phyloP scores from a whole-genome alignment of 257 asterid species.

The Solanum bukasovii region DNA sequence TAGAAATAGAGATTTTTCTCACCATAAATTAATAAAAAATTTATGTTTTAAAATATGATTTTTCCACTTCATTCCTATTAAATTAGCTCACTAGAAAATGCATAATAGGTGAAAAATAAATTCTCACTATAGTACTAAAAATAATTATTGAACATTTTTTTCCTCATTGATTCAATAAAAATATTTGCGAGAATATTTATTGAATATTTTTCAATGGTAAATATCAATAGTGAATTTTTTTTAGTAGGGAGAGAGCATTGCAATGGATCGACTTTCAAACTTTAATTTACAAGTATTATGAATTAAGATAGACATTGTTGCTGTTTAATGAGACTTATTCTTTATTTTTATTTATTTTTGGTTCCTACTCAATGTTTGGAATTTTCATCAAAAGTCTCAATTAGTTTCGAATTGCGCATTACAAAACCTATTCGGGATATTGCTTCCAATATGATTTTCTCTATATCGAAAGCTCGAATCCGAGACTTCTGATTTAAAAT shows the following conservation, averaged over 20 bases:
- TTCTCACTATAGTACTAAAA: too few species aligned
- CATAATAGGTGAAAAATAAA: background rate
- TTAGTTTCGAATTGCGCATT: accelerated
- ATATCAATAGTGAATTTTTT: too few species aligned
- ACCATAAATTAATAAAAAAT: too few species aligned
- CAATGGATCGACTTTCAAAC: background rate
- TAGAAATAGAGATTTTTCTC: too few species aligned
- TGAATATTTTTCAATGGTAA: background rate
- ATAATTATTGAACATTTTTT: too few species aligned
- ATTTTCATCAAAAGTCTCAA: too few species aligned
- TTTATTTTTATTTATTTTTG: too few species aligned
- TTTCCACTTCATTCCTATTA: too few species aligned
- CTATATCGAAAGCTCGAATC: accelerated
- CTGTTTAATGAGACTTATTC: background rate
- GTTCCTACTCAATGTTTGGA: background rate
- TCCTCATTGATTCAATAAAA: too few species aligned
- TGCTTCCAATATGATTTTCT: too few species aligned
- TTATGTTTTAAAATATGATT: too few species aligned
- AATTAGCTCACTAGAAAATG: background rate
- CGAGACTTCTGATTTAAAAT: too few species aligned
- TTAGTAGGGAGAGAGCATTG: background rate
- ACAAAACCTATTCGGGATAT: accelerated
- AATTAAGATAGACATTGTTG: background rate
- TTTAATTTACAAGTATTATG: background rate
- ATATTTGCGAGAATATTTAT: background rate